phyloP scores from a whole-genome alignment of 169 alveolate species.

The Eimeria maxima region DNA sequence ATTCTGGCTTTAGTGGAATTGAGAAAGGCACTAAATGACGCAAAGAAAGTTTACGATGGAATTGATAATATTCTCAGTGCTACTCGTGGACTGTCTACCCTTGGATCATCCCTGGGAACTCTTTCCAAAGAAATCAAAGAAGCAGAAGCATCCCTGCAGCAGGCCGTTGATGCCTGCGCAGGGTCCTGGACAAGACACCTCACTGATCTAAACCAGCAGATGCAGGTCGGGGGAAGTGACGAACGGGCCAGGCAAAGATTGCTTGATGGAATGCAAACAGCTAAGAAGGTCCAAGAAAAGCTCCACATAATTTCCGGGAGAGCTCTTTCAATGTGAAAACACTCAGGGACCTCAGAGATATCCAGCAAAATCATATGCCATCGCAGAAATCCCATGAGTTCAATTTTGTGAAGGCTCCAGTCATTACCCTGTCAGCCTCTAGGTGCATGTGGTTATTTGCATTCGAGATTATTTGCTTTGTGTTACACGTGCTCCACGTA shows the following conservation, averaged over 20 bases:
- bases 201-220: not conserved
- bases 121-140: not conserved
- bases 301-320: not conserved
- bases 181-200: not conserved
- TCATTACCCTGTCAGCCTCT: not conserved
- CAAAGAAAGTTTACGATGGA: not conserved
- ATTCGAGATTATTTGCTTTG: not conserved
- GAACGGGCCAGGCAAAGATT: not conserved
- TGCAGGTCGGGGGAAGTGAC: not conserved
- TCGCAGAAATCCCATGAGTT: not conserved
- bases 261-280: not conserved
- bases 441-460: not conserved
- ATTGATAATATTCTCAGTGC: not conserved
- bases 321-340: not conserved
- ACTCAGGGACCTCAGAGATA: not conserved
- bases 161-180: conserved; percentile 21
- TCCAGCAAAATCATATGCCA: not conserved
- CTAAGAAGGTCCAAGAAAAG: not conserved
- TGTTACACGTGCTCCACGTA: not conserved
- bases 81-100: not conserved
- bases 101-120: not conserved
- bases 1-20: not conserved
- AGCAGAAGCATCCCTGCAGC: not conserved
- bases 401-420: not conserved
- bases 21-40: not conserved